Conservation (phyloP, 2,329 filamentous ascomycete genomes). For the Fusarium pseudonygamai region DNA sequence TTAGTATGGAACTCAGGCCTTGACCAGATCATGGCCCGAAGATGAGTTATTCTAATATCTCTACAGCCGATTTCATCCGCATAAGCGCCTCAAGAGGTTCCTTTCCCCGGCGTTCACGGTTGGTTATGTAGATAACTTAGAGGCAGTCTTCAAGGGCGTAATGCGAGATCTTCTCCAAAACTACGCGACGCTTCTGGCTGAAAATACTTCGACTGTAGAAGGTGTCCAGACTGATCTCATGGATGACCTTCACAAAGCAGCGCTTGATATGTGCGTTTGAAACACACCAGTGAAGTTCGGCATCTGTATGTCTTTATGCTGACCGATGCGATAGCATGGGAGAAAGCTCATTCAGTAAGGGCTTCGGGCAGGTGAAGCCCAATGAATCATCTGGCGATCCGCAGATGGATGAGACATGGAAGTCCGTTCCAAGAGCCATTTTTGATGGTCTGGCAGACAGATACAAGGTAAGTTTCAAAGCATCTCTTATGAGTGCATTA, state of each 20-base stretch:
- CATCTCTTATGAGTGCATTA: fast-evolving
- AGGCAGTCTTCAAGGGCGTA: neutral
- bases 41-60: fast-evolving
- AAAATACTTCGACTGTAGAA: fast-evolving
- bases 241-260: neutral
- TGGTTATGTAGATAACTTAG: neutral
- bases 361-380: neutral
- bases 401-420: neutral
- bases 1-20: fast-evolving
- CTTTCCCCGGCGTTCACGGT: neutral
- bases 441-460: neutral
- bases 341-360: neutral
- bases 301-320: neutral
- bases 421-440: neutral
- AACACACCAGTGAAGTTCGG: fast-evolving
- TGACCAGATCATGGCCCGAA: fast-evolving
- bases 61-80: neutral
- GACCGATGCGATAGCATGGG: neutral
- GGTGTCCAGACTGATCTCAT: neutral
- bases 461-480: neutral
- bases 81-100: neutral
- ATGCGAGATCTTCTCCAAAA: neutral
- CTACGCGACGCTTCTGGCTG: neutral
- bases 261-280: neutral
- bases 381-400: neutral